Evolutionary conservation across 192 early-diverging fungal genomes (phyloP).

Genomic region (Mortierella hygrophila): DNA sequence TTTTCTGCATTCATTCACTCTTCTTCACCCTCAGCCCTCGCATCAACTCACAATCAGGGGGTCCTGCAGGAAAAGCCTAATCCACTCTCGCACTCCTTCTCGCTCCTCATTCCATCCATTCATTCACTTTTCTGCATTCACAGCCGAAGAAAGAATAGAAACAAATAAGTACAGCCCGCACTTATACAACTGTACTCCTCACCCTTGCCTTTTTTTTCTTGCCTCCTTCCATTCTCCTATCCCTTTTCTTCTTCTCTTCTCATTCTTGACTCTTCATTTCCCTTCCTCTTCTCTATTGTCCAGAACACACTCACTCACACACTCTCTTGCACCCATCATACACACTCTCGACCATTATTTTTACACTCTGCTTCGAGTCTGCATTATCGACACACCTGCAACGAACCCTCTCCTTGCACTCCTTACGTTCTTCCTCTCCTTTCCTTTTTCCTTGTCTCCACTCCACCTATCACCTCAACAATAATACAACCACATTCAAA

Average conservation of each 20-base stretch:
- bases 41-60: neutral
- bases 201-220: neutral
- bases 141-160: neutral
- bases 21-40: neutral
- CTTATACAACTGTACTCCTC: neutral
- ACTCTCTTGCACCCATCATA: neutral
- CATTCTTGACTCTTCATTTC: neutral
- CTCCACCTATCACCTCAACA: neutral
- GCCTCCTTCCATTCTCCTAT: neutral
- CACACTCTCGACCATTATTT: neutral
- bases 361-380: neutral
- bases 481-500: neutral
- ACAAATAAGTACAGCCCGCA: neutral
- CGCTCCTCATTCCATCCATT: neutral
- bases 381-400: neutral
- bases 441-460: neutral
- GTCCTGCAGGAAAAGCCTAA: neutral
- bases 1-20: neutral
- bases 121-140: neutral
- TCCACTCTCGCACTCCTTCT: too few species aligned
- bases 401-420: neutral
- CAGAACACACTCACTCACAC: neutral
- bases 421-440: neutral
- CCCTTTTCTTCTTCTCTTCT: neutral
- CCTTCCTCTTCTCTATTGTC: neutral